A percentile compares a stretch with the other conserved stretches of the same genome.
Evolutionary conservation across 2,329 filamentous ascomycete species (phyloP).

Genomic region (Tolypocladium ophioglossoides): DNA sequence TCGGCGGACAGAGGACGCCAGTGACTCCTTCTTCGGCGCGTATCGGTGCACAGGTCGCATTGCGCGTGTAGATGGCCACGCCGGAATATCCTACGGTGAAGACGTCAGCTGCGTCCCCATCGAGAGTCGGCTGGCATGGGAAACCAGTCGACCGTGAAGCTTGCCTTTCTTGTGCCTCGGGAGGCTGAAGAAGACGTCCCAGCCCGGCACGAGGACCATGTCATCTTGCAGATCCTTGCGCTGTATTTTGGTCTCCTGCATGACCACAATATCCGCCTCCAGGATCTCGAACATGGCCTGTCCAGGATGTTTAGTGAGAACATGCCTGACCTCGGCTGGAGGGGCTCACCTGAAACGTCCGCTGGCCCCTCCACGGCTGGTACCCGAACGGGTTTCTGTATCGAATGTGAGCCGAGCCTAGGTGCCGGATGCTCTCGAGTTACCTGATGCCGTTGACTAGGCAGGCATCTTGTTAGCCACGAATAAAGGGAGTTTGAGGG

Average conservation of each 20-base stretch:
- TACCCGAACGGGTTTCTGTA: conserved; percentile 71
- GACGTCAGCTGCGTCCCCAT: not conserved
- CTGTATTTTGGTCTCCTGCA: conserved; percentile 96
- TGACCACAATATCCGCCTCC: conserved; percentile 83
- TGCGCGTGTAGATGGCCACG: conserved; percentile 91
- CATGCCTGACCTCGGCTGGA: not conserved
- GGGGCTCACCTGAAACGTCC: conserved; percentile 47
- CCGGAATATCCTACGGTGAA: conserved; percentile 72
- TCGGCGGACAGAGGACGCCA: conserved; percentile 65
- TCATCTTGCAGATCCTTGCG: conserved; percentile 85
- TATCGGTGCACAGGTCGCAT: conserved; percentile 72
- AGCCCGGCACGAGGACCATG: conserved; percentile 89
- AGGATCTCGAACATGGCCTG: conserved; percentile 90
- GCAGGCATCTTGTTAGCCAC: conserved; percentile 4
- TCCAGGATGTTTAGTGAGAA: not conserved
- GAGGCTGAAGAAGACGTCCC: conserved; percentile 93
- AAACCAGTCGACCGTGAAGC: not conserved
- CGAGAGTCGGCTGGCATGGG: not conserved
- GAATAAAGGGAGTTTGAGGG: no score
- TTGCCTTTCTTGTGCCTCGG: conserved; percentile 87
- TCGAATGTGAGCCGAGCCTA: not conserved
- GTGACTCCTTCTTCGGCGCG: conserved; percentile 90
- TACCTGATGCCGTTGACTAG: conserved; percentile 72
- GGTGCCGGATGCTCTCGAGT: not conserved
- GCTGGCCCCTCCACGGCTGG: conserved; percentile 66